Evolutionary conservation across 495 filamentous ascomycete species (phyloP), one percentile per base, ranked within the genome.

Genomic region (Aspergillus ostianus): DNA sequence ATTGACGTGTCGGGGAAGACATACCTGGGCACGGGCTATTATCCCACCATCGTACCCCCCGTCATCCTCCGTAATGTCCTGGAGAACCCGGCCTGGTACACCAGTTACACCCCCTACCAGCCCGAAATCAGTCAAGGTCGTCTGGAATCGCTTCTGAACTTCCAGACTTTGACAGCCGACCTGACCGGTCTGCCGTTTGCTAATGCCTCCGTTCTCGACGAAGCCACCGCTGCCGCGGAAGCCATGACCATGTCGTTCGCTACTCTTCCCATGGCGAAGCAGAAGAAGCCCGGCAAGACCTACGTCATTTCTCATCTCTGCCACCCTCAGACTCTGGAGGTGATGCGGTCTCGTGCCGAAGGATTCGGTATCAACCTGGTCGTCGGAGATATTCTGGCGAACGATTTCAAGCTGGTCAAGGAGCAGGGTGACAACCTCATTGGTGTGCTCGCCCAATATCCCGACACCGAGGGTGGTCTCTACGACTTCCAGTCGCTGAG

Each of bases 71-170:
- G 94, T 66, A 98, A 98, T 71, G 82, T 98, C 9, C 78, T 98
- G 30, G 93, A 98, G 80, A 91, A 86, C 66, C 94, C 94, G 1
- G 95, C 87, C 17, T 98, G 94, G 94, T 98, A 98, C 74, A 98
- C 94, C 46, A 97, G 93, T 71, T 98, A 98, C 70, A 98, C 94
- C 0, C 94, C 94, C 26, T 98, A 98, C 73, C 94, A 98, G 72
- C 93, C 94, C 3, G 94, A 98, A 76, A 98, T 98, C 79, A 96
- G 91, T 67, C 94, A 98, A 74, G 94, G 90, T 32, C 89, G 91
- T 47, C 75, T 96, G 62, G 95, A 98, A 79, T 96, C 93, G 7
- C 78, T 98, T 46, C 79, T 98, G 48, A 98, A 98, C 78, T 98
- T 96, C 75, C 94, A 98, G 82, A 98, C 94, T 13, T 72, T 98